Evolutionary conservation across 805 yeast genomes (phyloP).

Genomic region (Lipomyces yamadae): DNA sequence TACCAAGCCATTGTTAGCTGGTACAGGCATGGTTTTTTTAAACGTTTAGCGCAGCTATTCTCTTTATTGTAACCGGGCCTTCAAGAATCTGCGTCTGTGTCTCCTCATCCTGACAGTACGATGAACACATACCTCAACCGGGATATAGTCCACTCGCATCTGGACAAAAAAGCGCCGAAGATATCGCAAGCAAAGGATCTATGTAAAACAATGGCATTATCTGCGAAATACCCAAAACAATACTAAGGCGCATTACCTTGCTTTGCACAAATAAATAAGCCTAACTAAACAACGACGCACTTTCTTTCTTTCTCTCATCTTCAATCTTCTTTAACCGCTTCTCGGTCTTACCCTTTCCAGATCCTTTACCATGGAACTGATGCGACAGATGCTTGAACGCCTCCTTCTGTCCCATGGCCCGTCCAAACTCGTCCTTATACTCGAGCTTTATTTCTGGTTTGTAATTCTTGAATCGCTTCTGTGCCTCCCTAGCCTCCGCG

Average conservation of each 20-base stretch:
- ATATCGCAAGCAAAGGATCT: not conserved
- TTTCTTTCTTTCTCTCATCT: conserved; percentile 41
- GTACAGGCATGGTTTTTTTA: not conserved
- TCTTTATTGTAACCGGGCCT: not conserved
- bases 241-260: not conserved
- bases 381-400: conserved; percentile 81
- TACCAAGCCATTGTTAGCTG: not conserved
- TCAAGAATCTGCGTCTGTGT: not conserved
- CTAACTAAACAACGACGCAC: conserved; percentile 30
- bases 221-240: not conserved
- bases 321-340: conserved; percentile 43
- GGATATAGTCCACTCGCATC: not conserved
- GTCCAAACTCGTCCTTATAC: conserved; percentile 70
- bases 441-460: conserved; percentile 54
- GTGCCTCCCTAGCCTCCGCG: conserved; percentile 44
- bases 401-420: conserved; percentile 61
- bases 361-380: conserved; percentile 68
- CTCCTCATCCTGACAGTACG: not conserved
- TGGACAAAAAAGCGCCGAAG: not conserved
- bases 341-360: conserved; percentile 47
- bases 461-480: conserved; percentile 47
- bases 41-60: not conserved
- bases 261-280: not conserved
- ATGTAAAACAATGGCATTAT: conserved; percentile 3
- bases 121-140: not conserved